Percentiles rank a stretch among this genome's conserved stretches.
These are phyloP conservation scores for Mortierella sp. DNA, from an alignment of 371 early-diverging fungal species.

Conservation along the genomic window DNA sequence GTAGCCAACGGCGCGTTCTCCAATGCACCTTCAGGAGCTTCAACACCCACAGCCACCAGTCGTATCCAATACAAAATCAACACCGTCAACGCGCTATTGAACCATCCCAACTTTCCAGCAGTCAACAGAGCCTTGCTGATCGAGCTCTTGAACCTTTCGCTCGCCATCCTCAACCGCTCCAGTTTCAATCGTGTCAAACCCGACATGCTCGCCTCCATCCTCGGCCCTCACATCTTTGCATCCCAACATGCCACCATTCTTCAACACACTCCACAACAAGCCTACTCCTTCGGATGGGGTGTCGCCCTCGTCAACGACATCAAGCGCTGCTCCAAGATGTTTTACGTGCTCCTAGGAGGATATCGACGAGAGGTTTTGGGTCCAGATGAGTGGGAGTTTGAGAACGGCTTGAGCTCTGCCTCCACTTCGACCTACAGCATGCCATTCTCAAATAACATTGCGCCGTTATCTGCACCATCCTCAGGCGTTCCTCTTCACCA, in stretches of 20 bases:
- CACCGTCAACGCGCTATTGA: slow-evolving; percentile 47
- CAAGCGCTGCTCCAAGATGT: slow-evolving; percentile 54
- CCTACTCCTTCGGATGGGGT: slow-evolving; percentile 55
- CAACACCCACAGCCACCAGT: slow-evolving; percentile 31
- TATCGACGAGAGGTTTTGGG: slow-evolving; percentile 48
- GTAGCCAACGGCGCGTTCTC: slow-evolving; percentile 16
- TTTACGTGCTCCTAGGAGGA: slow-evolving; percentile 53
- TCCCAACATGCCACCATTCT: slow-evolving; percentile 52
- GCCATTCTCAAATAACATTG: not conserved
- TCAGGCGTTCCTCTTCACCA: slow-evolving; percentile 27
- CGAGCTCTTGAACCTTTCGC: slow-evolving; percentile 50
- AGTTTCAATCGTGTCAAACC: slow-evolving; percentile 50
- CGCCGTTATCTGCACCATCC: slow-evolving; percentile 14
- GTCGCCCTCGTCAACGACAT: slow-evolving; percentile 48
- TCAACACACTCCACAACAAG: slow-evolving; percentile 52
- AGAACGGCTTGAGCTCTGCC: slow-evolving; percentile 7
- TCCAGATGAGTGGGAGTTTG: slow-evolving; percentile 42
- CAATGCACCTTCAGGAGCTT: slow-evolving; percentile 10
- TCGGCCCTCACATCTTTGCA: slow-evolving; percentile 54
- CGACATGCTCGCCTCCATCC: slow-evolving; percentile 52
- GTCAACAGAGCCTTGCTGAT: slow-evolving; percentile 48
- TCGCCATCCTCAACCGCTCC: slow-evolving; percentile 53
- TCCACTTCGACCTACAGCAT: slow-evolving; percentile 8
- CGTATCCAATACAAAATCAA: slow-evolving; percentile 42
- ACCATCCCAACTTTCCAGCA: slow-evolving; percentile 50